A percentile compares a stretch with the other conserved stretches of the same genome.
Conservation (phyloP, 768 basidiomycete genomes). For the Pluteus cervinus region DNA sequence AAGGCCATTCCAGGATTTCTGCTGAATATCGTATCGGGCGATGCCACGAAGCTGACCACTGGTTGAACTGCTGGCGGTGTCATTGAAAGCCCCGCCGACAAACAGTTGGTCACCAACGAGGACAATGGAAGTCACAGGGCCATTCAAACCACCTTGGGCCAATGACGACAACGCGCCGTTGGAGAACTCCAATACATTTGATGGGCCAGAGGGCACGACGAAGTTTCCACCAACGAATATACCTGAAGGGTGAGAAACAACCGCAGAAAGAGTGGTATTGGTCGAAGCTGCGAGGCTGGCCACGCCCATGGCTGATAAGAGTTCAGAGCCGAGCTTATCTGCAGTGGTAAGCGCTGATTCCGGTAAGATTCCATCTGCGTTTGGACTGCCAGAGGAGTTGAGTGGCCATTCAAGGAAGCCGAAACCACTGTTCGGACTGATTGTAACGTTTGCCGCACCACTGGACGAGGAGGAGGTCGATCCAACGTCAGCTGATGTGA, state of each 20-base stretch:
- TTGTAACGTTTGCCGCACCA: conserved; percentile 22
- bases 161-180: conserved; percentile 48
- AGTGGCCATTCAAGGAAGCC: conserved; percentile 91
- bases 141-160: conserved; percentile 71
- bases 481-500: conserved; percentile 54
- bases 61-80: conserved; percentile 51
- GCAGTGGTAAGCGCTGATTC: conserved; percentile 67
- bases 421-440: conserved; percentile 46
- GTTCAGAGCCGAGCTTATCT: conserved; percentile 54
- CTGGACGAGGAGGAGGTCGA: conserved; percentile 25
- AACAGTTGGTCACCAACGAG: conserved; percentile 60
- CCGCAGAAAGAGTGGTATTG: conserved; percentile 40
- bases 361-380: conserved; percentile 56
- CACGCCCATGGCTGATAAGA: conserved; percentile 59
- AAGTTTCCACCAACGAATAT: conserved; percentile 80
- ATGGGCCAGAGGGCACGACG: conserved; percentile 46
- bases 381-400: conserved; percentile 32
- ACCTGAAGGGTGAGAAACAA: conserved; percentile 63
- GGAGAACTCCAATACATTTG: conserved; percentile 72
- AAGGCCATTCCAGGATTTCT: conserved; percentile 62
- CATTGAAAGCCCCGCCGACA: conserved; percentile 85
- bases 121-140: conserved; percentile 64
- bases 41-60: conserved; percentile 51
- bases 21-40: conserved; percentile 64
- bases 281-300: conserved; percentile 27